These are phyloP conservation scores for Artemisia annua DNA, from an alignment of 129 eudicot species.

Conservation along the genomic window DNA sequence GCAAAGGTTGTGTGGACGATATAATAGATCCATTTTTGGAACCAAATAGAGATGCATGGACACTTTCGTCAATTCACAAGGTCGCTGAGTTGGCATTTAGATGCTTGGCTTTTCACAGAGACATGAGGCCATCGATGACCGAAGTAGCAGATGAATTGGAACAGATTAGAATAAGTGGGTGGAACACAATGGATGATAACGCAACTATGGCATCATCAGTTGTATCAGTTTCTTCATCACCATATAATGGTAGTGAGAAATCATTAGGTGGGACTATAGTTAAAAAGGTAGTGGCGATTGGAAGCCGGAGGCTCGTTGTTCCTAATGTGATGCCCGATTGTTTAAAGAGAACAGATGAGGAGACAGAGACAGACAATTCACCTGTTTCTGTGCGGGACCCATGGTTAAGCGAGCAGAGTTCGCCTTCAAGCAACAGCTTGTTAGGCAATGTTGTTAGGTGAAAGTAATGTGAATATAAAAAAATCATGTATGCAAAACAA, in stretches of 20 bases:
- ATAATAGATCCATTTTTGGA: constrained; percentile 78
- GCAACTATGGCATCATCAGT: constrained; percentile 58
- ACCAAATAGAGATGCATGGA: constrained; percentile 94
- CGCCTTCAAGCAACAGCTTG: constrained; percentile 92
- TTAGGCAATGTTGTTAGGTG: constrained; percentile 57
- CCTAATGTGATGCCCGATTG: constrained; percentile 45
- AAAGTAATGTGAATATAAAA: constrained; percentile 36
- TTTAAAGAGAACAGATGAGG: constrained; percentile 46
- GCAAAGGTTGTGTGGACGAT: constrained; percentile 87
- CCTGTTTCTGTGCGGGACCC: constrained; percentile 71
- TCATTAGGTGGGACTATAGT: constrained; percentile 6
- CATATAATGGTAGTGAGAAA: constrained; percentile 12
- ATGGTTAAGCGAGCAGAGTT: constrained; percentile 79
- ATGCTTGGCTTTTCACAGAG: constrained; percentile 90
- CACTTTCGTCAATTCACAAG: constrained; percentile 78
- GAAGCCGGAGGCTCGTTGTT: constrained; percentile 58
- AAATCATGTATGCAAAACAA: constrained; percentile 14
- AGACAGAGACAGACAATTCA: constrained; percentile 63
- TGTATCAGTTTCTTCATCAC: constrained; percentile 42
- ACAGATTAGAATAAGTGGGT: constrained; percentile 66
- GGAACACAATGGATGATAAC: constrained; percentile 70
- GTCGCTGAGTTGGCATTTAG: constrained; percentile 93
- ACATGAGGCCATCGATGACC: constrained; percentile 95
- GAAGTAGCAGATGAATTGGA: constrained; percentile 95
- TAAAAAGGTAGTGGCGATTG: constrained; percentile 25